A percentile compares a stretch with the other conserved stretches of the same genome.
phyloP scores from a whole-genome alignment of 2,329 filamentous ascomycete species.

The Penicillium brasilianum region DNA sequence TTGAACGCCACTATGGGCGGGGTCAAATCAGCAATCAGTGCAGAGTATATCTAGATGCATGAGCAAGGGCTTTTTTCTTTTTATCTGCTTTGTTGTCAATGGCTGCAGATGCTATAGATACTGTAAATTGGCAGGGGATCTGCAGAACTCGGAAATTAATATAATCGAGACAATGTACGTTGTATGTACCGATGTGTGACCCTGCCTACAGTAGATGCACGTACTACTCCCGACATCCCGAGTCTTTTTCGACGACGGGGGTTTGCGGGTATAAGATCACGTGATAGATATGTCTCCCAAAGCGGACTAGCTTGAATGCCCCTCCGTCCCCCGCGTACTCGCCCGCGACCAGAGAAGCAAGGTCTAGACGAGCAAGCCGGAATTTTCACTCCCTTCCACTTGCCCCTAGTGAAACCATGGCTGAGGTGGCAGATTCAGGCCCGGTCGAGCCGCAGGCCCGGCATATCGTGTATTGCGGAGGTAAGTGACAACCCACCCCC shows the following conservation, averaged over 20 bases:
- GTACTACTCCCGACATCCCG: background rate
- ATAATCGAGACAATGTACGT: background rate
- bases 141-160: background rate
- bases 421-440: slow-evolving; percentile 40
- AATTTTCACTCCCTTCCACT: background rate
- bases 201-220: background rate
- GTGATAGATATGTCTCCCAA: slow-evolving; percentile 11
- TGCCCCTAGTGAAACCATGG: slow-evolving; percentile 32
- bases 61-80: background rate
- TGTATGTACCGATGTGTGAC: background rate
- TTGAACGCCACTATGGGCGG: slow-evolving; percentile 4
- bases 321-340: slow-evolving; percentile 18
- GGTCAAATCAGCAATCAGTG: background rate
- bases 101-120: background rate
- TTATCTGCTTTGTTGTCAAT: background rate
- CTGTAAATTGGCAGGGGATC: background rate
- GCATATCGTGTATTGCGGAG: slow-evolving; percentile 66
- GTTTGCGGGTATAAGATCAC: background rate
- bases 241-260: slow-evolving; percentile 8
- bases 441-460: slow-evolving; percentile 55
- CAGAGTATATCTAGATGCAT: background rate
- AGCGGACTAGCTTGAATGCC: slow-evolving; percentile 16
- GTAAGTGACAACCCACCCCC: slow-evolving; percentile 47
- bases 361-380: slow-evolving; percentile 2
- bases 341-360: background rate